Evolutionary conservation across 768 basidiomycete genomes (phyloP), one percentile per base, ranked within the genome.

Genomic region (Amanita inopinata): DNA sequence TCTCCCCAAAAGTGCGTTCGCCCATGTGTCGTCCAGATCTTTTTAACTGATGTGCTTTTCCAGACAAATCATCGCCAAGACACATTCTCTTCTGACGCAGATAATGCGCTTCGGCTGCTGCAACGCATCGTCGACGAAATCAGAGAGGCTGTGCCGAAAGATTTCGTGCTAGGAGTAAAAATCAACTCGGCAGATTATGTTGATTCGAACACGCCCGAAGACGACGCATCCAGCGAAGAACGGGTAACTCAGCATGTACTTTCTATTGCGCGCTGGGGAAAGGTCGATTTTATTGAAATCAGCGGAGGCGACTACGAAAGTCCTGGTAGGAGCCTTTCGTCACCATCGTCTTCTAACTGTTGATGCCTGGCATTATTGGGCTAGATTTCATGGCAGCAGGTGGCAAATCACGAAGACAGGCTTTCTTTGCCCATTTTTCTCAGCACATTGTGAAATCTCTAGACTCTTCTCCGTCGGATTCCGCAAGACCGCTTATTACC

Each of bases 301-400:
- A 87, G 82, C 43, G 90, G 90, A 1, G 90, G 90, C 0, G 80
- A 82, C 55, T 94, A 93, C 50, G 85, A 89, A 53, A 74, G 69
- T 12, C 82, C 84, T 51, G 75, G 88, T 82, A 51, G 12, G 67
- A n/a, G n/a, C n/a, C n/a, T 51, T 12, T 3, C 5, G 17, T 30
- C 20, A 4, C 15, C 18, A 10, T 28, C 15, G 14, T 23, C 18
- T 45, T 30, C 4, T 10, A 15, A 5, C n/a, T 33, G 27, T 8
- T 31, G 19, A 30, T 20, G 2, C 2, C 15, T 45, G 36, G 24
- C 11, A 5, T n/a, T 47, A 37, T 10, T 31, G 19, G 1, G n/a
- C 4, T 38, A 78, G 76, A 70, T 15, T 78, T 78, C 40, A 58
- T 76, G 59, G 43, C 46, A 0, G 41, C 47, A 1, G 24, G 31